Evolutionary conservation across 352 stramenopile species (phyloP).

Genomic region (Globisporangium heterothallicum): DNA sequence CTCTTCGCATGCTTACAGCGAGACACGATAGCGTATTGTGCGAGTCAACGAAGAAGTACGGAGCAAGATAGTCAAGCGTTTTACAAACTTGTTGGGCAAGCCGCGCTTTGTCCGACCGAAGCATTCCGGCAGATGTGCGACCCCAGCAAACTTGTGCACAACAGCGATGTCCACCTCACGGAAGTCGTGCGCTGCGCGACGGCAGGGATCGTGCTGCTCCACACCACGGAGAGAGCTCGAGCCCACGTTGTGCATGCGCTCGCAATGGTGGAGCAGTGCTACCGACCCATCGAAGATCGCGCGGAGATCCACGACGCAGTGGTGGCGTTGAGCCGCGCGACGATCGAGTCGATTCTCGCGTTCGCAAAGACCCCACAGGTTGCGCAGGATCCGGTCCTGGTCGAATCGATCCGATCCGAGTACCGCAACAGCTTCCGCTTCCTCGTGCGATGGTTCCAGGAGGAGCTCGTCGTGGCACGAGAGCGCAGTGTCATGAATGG

Average conservation of each 20-base stretch:
- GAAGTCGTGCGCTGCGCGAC: conserved; percentile 42
- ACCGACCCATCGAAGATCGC: conserved; percentile 18
- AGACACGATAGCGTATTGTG: conserved; percentile 23
- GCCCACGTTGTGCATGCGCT: conserved; percentile 29
- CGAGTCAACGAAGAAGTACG: not conserved
- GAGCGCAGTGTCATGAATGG: conserved; percentile 7
- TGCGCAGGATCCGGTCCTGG: not conserved
- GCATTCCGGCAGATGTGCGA: conserved; percentile 38
- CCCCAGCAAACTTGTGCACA: conserved; percentile 20
- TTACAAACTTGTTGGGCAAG: conserved; percentile 25
- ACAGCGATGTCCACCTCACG: conserved; percentile 24
- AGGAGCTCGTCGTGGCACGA: conserved; percentile 24
- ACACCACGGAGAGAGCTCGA: conserved; percentile 35
- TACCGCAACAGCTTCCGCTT: conserved; percentile 27
- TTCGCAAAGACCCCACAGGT: conserved; percentile 25
- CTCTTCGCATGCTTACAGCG: conserved; percentile 37
- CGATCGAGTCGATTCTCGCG: conserved; percentile 32
- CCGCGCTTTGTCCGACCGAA: conserved; percentile 37
- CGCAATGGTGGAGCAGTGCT: conserved; percentile 27
- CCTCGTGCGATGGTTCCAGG: conserved; percentile 35
- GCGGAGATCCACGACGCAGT: conserved; percentile 24
- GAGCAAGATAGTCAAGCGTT: conserved; percentile 4
- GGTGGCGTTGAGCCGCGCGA: conserved; percentile 32
- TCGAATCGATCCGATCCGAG: conserved; percentile 19
- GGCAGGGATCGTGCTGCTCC: conserved; percentile 40